Base-by-base conservation (phyloP, 1,139 yeast genomes). In the Protomyces inouyei region DNA sequence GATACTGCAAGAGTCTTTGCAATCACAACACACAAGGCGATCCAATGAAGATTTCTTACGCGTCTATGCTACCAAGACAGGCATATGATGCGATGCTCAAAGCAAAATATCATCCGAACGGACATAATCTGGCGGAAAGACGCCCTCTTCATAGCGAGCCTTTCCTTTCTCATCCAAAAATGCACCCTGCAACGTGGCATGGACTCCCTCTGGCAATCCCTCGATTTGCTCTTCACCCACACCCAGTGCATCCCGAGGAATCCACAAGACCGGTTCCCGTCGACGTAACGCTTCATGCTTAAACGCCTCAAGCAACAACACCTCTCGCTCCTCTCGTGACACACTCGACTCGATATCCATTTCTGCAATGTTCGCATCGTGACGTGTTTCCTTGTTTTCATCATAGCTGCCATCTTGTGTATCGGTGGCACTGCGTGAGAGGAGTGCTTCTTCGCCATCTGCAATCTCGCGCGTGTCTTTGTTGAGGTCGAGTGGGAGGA, bases 241-340 rank as follows among this genome's bases (percentile, higher is more conserved):
- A 0, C 98, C 98, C 80, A 84, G 83, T 6, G 88, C 85, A 75
- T 93, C 98, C 67, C 80, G 79, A 6, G 97, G 95, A 70, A 93
- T 83, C 98, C 98, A 93, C 23, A 93, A 78, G 38, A 80, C 78
- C 3, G 96, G 96, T 70, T 85, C 82, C 45, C 79, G 76, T 0
- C 85, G 86, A 23, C 82, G 77, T 9, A 86, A 83, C 1, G 88
- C 87, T 1, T 98, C 98, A 70, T 83, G 82, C 70, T 83, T 82
- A 76, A 85, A 93, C 25, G 51, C 53, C 23, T 53, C 53, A 61
- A 67, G 52, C 51, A 51, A 60, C 51, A 68, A 60, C 37, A 61
- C 45, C 5, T 59, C 45, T 8, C 57, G 40, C 21, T 59, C 57
- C 8, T 35, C 16, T 8, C 18, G 37, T 12, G 59, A 40, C 3